Conservation (phyloP, 108 stramenopile species). For the Nitzschia putrida region DNA sequence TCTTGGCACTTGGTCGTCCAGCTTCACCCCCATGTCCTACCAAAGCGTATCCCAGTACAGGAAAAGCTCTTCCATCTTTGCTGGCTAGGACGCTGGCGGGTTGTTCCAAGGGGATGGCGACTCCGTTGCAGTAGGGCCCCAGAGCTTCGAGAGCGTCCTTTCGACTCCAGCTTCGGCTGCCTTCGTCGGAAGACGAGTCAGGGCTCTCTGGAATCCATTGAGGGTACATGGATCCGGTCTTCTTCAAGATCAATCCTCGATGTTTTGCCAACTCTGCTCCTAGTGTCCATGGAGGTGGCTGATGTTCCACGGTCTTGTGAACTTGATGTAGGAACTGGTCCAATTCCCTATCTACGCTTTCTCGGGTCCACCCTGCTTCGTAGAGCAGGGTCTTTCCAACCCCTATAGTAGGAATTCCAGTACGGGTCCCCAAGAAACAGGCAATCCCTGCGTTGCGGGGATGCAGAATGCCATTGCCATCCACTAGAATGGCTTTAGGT, state of each 20-base stretch:
- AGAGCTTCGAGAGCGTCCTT: constrained; percentile 31
- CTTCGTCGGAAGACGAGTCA: not conserved
- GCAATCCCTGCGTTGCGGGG: constrained; percentile 66
- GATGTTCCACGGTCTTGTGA: not conserved
- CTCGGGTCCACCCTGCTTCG: constrained; percentile 36
- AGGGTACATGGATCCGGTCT: not conserved
- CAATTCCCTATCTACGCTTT: constrained; percentile 5
- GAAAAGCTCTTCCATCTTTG: not conserved
- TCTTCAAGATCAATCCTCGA: constrained; percentile 12
- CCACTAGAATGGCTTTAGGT: constrained; percentile 50
- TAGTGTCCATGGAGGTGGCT: not conserved
- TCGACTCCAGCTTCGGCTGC: constrained; percentile 12
- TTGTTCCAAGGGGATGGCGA: constrained; percentile 48
- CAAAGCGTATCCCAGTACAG: constrained; percentile 51
- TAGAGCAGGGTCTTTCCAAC: constrained; percentile 65
- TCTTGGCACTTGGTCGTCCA: not conserved
- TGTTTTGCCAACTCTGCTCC: not conserved
- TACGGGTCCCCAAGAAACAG: constrained; percentile 60
- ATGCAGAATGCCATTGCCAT: constrained; percentile 71
- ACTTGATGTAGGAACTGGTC: constrained; percentile 14
- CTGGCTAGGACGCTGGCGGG: not conserved
- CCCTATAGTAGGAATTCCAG: constrained; percentile 64
- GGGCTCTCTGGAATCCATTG: not conserved
- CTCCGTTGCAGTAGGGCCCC: constrained; percentile 32
- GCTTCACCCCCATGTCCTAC: constrained; percentile 64